phyloP scores from a whole-genome alignment of 352 stramenopile genomes.

The Pythium aristosporum region DNA sequence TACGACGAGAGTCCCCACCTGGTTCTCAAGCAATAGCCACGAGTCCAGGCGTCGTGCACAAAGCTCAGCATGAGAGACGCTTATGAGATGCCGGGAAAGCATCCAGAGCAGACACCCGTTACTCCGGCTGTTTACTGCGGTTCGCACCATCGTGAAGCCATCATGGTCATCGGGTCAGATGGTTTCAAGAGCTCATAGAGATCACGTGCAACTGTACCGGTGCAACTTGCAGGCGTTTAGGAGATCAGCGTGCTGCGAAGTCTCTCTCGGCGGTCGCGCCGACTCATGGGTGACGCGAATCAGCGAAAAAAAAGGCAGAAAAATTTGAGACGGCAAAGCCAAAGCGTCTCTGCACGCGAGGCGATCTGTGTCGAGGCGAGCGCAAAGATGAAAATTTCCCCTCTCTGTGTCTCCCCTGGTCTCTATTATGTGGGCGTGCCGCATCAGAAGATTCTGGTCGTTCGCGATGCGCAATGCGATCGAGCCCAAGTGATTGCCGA shows the following conservation, averaged over 20 bases:
- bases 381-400: too few species aligned
- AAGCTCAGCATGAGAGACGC: background rate
- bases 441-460: too few species aligned
- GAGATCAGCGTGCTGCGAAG: background rate
- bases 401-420: too few species aligned
- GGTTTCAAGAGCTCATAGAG: background rate
- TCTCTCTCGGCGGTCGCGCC: background rate
- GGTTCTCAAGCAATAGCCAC: background rate
- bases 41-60: background rate
- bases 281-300: background rate
- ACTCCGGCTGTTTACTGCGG: background rate
- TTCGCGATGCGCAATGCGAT: too few species aligned
- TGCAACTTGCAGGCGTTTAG: constrained; percentile 1
- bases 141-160: constrained; percentile 4
- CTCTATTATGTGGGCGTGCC: too few species aligned
- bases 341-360: too few species aligned
- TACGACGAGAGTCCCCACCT: background rate
- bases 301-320: background rate
- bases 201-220: background rate
- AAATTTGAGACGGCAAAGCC: background rate
- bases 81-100: background rate
- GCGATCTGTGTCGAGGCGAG: too few species aligned
- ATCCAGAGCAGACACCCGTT: constrained; percentile 1
- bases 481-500: too few species aligned
- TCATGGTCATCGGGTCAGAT: background rate